Evolutionary conservation across 208 protist species (phyloP), one percentile per base, ranked within the genome.

Genomic region (Crithidia sp.): DNA sequence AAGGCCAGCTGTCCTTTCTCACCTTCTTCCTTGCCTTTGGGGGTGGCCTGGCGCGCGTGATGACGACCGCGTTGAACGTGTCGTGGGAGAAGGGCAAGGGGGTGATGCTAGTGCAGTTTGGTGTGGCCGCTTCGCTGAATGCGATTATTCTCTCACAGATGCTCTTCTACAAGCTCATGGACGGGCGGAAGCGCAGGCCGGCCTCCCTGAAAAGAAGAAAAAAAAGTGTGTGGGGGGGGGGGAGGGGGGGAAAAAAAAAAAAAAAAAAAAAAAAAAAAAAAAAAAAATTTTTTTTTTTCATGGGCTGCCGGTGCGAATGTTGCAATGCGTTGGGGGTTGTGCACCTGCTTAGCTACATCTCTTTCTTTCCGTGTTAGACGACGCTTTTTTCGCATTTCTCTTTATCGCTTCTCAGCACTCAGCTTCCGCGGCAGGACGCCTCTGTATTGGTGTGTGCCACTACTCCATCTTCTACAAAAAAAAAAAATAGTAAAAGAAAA

Each of bases 21-120:
- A 96, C 92, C 49, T 96, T 88, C 81, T 96, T 94, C 57, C 60
- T 96, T 12, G 88, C 86, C 9, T 90, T 94, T 79, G 77, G 88
- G 17, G 92, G 92, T 49, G 84, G 85, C 52, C 73, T 84, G 7
- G 89, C 84, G 58, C 84, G 92, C 17, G 56, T 94, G 10, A 71
- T 96, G 62, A 96, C 92, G 43, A 94, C 89, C 7, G 83, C 88
- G 55, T 58, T 92, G 66, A 94, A 96, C 71, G 89, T 96, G 56
- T 81, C 88, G 19, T 82, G 85, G 79, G 87, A 92, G 67, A 91
- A 93, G 69, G 90, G 88, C 3, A 92, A 90, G 67, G 67, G 66
- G n/a, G 77, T 93, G 9, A 77, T 96, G 69, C 77, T 94, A 3
- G 50, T 76, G 4, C 88, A 93, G 70, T 95, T 89, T 60, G 65